These are phyloP conservation scores for Salix exigua DNA, from an alignment of 345 rosid species.

Conservation along the genomic window DNA sequence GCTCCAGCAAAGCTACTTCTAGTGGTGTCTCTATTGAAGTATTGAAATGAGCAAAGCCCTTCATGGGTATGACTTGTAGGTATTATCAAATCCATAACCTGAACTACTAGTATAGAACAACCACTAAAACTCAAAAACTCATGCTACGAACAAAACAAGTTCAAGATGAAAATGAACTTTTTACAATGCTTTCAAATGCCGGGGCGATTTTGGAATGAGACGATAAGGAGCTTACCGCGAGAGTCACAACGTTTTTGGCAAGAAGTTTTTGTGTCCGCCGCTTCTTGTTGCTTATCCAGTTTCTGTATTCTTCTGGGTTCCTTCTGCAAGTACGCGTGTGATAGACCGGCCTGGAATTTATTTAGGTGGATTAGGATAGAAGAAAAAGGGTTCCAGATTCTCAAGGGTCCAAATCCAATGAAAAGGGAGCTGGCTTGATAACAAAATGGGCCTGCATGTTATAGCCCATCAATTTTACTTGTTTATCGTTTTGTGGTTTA, in stretches of 20 bases:
- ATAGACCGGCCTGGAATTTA: background rate
- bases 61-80: slow-evolving; percentile 49
- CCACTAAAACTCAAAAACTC: background rate
- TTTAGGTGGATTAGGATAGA: background rate
- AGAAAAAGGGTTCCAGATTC: background rate
- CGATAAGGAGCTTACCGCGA: background rate
- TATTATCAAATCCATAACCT: slow-evolving; percentile 50
- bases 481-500: no score
- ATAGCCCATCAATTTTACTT: no score
- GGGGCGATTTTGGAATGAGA: background rate
- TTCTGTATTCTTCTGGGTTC: background rate
- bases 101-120: background rate
- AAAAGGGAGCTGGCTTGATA: background rate
- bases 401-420: background rate
- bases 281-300: slow-evolving; percentile 26
- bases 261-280: slow-evolving; percentile 5
- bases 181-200: no score
- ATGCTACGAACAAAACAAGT: background rate
- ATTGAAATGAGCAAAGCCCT: slow-evolving; percentile 52
- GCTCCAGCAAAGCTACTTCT: slow-evolving; percentile 26
- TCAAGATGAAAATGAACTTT: no score
- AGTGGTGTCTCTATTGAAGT: slow-evolving; percentile 30
- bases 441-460: background rate
- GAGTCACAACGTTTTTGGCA: background rate
- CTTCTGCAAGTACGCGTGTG: background rate